Conservation (phyloP, 179 eudicot genomes). For the Dionaea muscipula region DNA sequence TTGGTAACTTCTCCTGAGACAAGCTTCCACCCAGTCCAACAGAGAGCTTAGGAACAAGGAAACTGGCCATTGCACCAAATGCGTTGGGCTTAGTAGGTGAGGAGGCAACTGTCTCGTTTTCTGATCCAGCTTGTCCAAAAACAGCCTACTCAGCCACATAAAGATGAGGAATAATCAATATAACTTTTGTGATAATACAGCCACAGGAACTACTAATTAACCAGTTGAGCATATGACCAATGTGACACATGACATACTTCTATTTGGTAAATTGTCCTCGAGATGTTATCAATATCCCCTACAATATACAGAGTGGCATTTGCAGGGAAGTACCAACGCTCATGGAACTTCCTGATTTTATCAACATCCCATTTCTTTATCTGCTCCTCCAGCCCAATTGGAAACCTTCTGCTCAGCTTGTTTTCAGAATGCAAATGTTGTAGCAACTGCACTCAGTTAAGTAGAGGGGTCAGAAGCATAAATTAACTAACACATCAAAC, state of each 20-base stretch:
- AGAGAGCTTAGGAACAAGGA: constrained; percentile 86
- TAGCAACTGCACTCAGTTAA: constrained; percentile 45
- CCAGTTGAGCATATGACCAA: neutral
- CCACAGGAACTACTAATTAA: neutral
- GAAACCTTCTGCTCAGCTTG: constrained; percentile 94
- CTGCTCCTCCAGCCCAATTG: constrained; percentile 96
- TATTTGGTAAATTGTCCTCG: constrained; percentile 70
- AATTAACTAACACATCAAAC: neutral
- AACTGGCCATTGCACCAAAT: constrained; percentile 96
- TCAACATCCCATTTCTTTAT: constrained; percentile 99
- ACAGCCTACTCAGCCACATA: constrained; percentile 44
- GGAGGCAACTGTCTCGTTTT: constrained; percentile 47
- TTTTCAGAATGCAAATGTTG: constrained; percentile 97
- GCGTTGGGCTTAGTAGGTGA: constrained; percentile 52
- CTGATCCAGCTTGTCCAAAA: constrained; percentile 57
- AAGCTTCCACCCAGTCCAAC: constrained; percentile 57
- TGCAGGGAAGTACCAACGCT: constrained; percentile 99
- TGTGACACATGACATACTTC: constrained; percentile 48
- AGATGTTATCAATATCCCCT: constrained; percentile 79
- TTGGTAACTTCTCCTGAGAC: constrained; percentile 50
- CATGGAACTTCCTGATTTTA: constrained; percentile 87
- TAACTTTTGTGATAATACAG: neutral
- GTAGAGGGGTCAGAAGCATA: constrained; percentile 3
- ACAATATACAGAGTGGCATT: constrained; percentile 92
- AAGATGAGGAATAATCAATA: neutral